Evolutionary conservation across 1,284 basidiomycete genomes (phyloP), one percentile per base, ranked within the genome.

Genomic region (Trametes hirsuta): DNA sequence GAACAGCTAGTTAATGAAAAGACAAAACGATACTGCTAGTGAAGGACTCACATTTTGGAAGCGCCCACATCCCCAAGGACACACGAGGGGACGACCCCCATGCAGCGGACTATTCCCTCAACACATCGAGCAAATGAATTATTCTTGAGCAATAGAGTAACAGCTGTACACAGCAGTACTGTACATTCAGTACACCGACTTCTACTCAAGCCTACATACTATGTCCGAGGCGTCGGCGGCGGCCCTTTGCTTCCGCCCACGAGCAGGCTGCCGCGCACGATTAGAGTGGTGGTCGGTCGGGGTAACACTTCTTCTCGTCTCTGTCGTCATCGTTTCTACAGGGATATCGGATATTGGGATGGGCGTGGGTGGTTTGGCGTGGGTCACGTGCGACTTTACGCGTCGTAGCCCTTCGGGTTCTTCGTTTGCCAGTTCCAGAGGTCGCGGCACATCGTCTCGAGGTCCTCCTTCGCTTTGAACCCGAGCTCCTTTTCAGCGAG

Each of bases 401-500:
- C 47, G 55, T 69, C 77, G 67, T 93, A 94, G 1, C 94, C 94
- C 47, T 84, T 74, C 6, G 91, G 91, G 71, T 95, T 93, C 74
- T 86, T 90, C 34, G 83, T 84, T 79, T 96, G 93, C 91, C 93
- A 97, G 77, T 94, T 94, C 94, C 94, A 97, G 60, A 95, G 79
- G 75, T 97, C 95, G 66, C 82, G 80, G 76, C 95, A 97, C 94
- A 97, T 97, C 61, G 88, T 87, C 66, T 94, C 89, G 53, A 98
- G 82, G 69, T 88, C 82, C 69, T 87, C 82, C 41, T 84, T 82
- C 15, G 97, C 97, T 66, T 88, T 86, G 84, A 99, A 99, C 18
- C 94, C 94, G 42, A 99, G 88, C 75, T 99, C 97, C 74, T 89
- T 89, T 79, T 96, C 88, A 0, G 97, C 97, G 25, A 98, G 82